Evolutionary conservation across 1,284 basidiomycete species (phyloP), one percentile per base, ranked within the genome.

Genomic region (Exobasidium rhododendri): DNA sequence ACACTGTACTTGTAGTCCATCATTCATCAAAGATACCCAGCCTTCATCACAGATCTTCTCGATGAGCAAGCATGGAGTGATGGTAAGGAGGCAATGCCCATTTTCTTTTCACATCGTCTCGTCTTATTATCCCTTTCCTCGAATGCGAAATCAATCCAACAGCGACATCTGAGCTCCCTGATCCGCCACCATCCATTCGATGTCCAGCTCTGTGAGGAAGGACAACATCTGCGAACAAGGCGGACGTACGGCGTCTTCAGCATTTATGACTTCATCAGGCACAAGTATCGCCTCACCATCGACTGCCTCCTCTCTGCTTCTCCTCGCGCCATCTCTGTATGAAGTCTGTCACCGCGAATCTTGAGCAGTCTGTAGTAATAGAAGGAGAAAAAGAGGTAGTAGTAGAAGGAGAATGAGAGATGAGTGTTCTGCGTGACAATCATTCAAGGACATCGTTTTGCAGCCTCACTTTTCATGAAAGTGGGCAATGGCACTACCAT

Each of bases 401-500:
- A 7, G 26, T 10, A 7, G 17, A 40, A 40, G 7, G 35, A 40
- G 35, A 40, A 17, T 40, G 35, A 40, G 17, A 40, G 17, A 40
- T 10, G 10, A 40, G 20, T 54, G 6, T 44, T 20, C 24, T 47
- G 2, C n/a, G 20, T 22, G 20, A 1, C 17, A 35, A 6, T 5
- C 55, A 22, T 4, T 30, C 14, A 44, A 7, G 29, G 14, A 24
- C 35, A 40, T 10, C 62, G 24, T n/a, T n/a, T n/a, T n/a, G n/a
- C n/a, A n/a, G n/a, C n/a, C n/a, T n/a, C 32, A 61, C 50, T 96
- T 96, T 70, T 92, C 90, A 68, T 92, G 82, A 73, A 96, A 96
- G 73, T 96, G 93, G 31, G 86, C 85, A 28, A 94, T 86, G 1
- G 90, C 87, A 0, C 86, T 87, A 11, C 81, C 78, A 28, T 81